Evolutionary conservation across 345 rosid genomes (phyloP).

Genomic region (Orychophragmus violaceus): DNA sequence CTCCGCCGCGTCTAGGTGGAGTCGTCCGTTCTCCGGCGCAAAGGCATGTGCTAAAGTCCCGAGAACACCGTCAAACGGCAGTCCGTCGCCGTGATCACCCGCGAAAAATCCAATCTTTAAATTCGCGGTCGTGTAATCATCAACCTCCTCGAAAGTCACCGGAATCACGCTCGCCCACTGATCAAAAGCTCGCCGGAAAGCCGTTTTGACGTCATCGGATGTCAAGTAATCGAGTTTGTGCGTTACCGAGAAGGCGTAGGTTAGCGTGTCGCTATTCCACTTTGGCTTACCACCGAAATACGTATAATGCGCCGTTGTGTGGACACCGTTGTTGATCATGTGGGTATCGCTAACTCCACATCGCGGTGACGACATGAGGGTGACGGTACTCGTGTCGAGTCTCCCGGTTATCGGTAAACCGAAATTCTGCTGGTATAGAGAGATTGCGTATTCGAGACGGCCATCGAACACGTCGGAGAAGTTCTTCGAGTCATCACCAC

Average conservation of each 20-base stretch:
- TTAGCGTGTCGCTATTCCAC: constrained; percentile 50
- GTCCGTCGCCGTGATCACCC: constrained; percentile 76
- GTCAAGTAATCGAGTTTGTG: constrained; percentile 55
- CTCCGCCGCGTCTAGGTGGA: constrained; percentile 77
- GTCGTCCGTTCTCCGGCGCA: constrained; percentile 77
- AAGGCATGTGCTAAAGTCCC: constrained; percentile 87
- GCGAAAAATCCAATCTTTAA: constrained; percentile 59
- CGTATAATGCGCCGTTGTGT: constrained; percentile 46
- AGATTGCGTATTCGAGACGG: constrained; percentile 47
- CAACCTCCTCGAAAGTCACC: constrained; percentile 49
- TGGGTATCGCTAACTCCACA: constrained; percentile 65
- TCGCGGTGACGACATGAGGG: constrained; percentile 58
- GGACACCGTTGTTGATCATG: constrained; percentile 9
- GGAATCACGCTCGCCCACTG: constrained; percentile 80
- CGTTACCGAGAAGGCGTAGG: constrained; percentile 54
- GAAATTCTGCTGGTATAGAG: constrained; percentile 50
- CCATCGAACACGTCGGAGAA: constrained; percentile 61
- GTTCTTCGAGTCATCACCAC: constrained; percentile 3
- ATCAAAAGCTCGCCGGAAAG: constrained; percentile 52
- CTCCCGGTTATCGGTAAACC: constrained; percentile 63
- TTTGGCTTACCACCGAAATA: constrained; percentile 67
- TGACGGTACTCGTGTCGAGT: constrained; percentile 59
- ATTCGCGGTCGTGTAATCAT: constrained; percentile 44
- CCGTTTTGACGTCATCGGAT: constrained; percentile 35
- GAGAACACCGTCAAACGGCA: constrained; percentile 82